Base-by-base conservation (phyloP, 441 rosid genomes). In the Mallotus repandus region DNA sequence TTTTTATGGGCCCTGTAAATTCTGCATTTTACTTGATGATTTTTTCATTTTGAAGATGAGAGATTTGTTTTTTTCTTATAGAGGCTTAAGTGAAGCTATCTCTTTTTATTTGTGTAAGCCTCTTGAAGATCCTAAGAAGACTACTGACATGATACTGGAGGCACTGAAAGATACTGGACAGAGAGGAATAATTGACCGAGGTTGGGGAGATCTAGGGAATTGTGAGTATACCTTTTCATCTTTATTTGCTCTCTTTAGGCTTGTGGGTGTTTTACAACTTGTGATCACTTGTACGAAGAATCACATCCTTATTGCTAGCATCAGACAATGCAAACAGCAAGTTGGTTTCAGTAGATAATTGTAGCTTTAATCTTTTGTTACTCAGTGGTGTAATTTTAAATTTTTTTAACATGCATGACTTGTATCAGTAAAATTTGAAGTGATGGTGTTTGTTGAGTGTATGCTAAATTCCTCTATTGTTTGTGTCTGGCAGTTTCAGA, bases 171-270 rank as follows among this genome's bases (percentile, higher is more conserved):
- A 84, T 79, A 96, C 97, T 0, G 91, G 86, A 74, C 98, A 93
- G 80, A 90, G 99, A 85, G 99, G 98, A 78, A 88, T 96, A 81
- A 82, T 96, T 77, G 98, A 85, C 80, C 88, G 91, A 80, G 99
- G 98, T 48, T 96, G 99, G 99, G 98, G 96, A 67, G 94, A 86
- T 84, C 90, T 96, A n/a, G 99, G 99, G 71, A 89, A 82, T 52
- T 32, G 99, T 95, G 81, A 89, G 99, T 81, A 61, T 68, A 66
- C 61, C 65, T 66, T 79, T 70, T 50, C 57, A 63, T 57, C 72
- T 74, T 73, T 41, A n/a, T 41, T 38, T 50, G 35, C 64, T 2
- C 48, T 49, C 43, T 25, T 13, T 54, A 4, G 29, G 46, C 43
- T 16, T 21, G 0, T 62, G n/a, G 38, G 19, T 16, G n/a, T 45